Evolutionary conservation across 2,329 filamentous ascomycete species (phyloP), one percentile per base, ranked within the genome.

Genomic region (Ilyonectria mors-panacis): DNA sequence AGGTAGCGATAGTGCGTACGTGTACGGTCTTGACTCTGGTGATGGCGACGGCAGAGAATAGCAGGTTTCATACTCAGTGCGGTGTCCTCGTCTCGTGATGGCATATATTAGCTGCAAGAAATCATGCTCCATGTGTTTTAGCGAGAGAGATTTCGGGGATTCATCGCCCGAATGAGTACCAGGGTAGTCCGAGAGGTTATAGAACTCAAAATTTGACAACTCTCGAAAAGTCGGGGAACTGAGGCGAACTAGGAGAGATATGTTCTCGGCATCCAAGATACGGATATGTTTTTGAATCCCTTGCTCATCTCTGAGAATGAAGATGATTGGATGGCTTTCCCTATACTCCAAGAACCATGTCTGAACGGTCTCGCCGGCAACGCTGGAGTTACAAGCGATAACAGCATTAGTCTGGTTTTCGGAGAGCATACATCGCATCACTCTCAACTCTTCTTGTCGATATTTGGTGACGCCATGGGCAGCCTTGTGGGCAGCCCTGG

Each of bases 151-250:
- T 0, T 89, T 88, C 2, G 88, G 86, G 0, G 85, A 82, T 26
- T 26, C 26, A 26, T 26, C 26, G 26, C 26, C 26, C 26, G 26
- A 26, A 26, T 26, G 26, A 1, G 81, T 80, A 58, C 81, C 63
- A 10, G 70, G 66, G 78, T 59, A 79, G 74, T 93, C 91, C 2
- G 91, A 90, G 17, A 93, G 82, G 71, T 94, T 94, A 82, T 90
- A 94, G 77, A 94, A 94, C 74, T 94, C 92, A 67, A 92, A 87
- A 71, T 93, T 94, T 7, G 91, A 91, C 75, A 90, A 93, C 2
- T 84, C 85, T 54, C 91, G 85, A 70, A 92, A 89, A 15, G 92
- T 86, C 1, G 85, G 81, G 23, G 83, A 85, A 69, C 86, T 88
- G 13, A 86, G 85, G 17, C 86, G 83, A 19, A 93, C 79, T 6